A percentile compares a stretch with the other conserved stretches of the same genome.
Conservation (phyloP, 2,329 filamentous ascomycete genomes). For the Trichophyton benhamiae region DNA sequence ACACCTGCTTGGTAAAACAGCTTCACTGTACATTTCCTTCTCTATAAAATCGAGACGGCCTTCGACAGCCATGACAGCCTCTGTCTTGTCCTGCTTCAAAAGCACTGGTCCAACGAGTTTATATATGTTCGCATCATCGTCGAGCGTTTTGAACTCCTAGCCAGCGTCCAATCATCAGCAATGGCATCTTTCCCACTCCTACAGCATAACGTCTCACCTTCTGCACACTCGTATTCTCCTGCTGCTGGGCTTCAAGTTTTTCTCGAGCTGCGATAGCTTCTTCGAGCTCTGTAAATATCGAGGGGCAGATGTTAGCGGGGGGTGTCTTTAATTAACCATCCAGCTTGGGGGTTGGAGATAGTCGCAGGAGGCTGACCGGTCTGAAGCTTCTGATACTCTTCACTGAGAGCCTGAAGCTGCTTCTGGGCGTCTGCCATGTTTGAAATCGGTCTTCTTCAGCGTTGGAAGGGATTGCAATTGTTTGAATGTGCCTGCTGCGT, state of each 20-base stretch:
- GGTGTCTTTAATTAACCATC: background rate
- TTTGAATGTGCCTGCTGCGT: background rate
- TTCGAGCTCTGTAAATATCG: constrained; percentile 56
- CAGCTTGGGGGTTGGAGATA: background rate
- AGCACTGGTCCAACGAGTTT: constrained; percentile 88
- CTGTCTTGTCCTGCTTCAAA: constrained; percentile 83
- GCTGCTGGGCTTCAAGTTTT: constrained; percentile 80
- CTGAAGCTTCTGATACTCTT: constrained; percentile 79
- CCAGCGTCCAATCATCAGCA: background rate
- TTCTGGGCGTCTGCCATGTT: constrained; percentile 62
- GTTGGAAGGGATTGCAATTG: background rate
- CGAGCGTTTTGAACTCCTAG: constrained; percentile 69
- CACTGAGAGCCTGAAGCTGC: constrained; percentile 67
- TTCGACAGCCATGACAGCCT: constrained; percentile 83
- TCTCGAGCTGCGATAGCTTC: constrained; percentile 65
- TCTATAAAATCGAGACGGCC: constrained; percentile 83
- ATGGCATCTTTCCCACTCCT: background rate
- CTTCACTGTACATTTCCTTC: constrained; percentile 68
- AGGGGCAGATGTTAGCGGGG: background rate
- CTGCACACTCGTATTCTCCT: constrained; percentile 82
- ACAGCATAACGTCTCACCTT: constrained; percentile 42
- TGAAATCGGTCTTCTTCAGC: background rate
- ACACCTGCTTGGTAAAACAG: background rate
- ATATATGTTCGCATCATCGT: constrained; percentile 80
- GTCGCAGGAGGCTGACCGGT: constrained; percentile 45